Evolutionary conservation across 1,284 basidiomycete species (phyloP), one percentile per base, ranked within the genome.

Genomic region (Neotropicomus parvogracilis): DNA sequence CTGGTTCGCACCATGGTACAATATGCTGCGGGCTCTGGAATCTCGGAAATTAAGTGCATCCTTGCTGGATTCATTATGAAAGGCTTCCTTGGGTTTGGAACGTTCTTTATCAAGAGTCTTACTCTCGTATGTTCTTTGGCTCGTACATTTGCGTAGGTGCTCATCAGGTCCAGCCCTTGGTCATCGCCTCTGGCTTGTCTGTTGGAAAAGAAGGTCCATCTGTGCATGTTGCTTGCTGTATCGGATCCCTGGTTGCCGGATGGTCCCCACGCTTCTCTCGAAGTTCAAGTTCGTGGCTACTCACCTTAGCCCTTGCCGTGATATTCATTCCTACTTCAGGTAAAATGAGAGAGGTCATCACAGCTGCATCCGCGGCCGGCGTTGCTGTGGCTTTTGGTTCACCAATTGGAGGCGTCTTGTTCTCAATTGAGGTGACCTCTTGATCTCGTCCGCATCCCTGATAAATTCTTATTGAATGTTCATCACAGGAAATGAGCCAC

Each of bases 141-240:
- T 50, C 37, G 33, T 47, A 24, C 32, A 40, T 34, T 39, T 37
- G 29, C 41, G 34, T 28, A 20, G 26, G 24, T 31, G 33, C 31
- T 57, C 28, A 55, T 52, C 51, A 44, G 45, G 44, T 46, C 19
- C 56, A 97, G 94, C 95, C 95, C 21, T 75, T 98, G 16, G 88
- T 95, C n/a, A 97, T 99, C 59, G 97, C 94, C 0, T 98, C 95
- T 20, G 97, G 97, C 0, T 74, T 99, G 36, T 95, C 94, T 8
- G 93, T 99, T 21, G 97, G 97, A 12, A 99, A 99, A 68, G 97
- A 99, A 71, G 97, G 97, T 0, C 97, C 97, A 0, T 97, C 94
- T 0, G 97, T 99, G 0, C 97, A 99, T 63, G 88, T 98, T 36
- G 95, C 95, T 1, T 97, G 92, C 63, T 92, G 92, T 59, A 85